phyloP scores from a whole-genome alignment of 306 rosid species.

The Biancaea sappan region DNA sequence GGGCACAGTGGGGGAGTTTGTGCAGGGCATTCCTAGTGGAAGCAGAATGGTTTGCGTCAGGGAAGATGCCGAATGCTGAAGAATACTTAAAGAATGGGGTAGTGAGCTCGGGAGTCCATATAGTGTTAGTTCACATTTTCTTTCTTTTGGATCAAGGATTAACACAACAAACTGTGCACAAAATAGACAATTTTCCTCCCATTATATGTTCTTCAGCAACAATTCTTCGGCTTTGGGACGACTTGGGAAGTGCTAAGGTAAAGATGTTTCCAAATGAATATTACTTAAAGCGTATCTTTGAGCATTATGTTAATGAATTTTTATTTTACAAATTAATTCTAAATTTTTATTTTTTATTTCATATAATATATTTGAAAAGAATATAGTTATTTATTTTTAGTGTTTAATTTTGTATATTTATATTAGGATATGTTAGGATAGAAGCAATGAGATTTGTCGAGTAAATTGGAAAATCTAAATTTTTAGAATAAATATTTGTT shows the following conservation, averaged over 20 bases:
- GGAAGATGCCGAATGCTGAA: constrained; percentile 47
- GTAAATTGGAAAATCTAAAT: no score
- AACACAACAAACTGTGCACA: constrained; percentile 34
- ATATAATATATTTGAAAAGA: no score
- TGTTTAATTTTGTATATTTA: no score
- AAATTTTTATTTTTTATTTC: no score
- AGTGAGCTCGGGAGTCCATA: constrained; percentile 59
- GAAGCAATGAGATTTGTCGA: no score
- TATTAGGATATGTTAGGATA: no score
- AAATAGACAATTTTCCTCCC: constrained; percentile 39
- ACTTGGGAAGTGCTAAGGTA: constrained; percentile 69
- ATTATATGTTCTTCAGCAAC: constrained; percentile 55
- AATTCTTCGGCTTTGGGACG: constrained; percentile 81
- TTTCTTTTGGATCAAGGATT: constrained; percentile 58
- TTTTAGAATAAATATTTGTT: no score
- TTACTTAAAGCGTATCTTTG: no score
- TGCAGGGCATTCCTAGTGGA: constrained; percentile 67
- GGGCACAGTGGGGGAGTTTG: constrained; percentile 50
- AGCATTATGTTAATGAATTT: no score
- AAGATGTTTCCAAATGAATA: neutral
- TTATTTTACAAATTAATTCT: no score
- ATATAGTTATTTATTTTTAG: no score
- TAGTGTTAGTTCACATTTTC: constrained; percentile 55
- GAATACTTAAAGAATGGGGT: constrained; percentile 67
- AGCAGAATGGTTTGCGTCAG: constrained; percentile 69